These are phyloP conservation scores for Ascochyta clinopodiicola DNA, from an alignment of 2,329 filamentous ascomycete genomes.

Conservation along the genomic window DNA sequence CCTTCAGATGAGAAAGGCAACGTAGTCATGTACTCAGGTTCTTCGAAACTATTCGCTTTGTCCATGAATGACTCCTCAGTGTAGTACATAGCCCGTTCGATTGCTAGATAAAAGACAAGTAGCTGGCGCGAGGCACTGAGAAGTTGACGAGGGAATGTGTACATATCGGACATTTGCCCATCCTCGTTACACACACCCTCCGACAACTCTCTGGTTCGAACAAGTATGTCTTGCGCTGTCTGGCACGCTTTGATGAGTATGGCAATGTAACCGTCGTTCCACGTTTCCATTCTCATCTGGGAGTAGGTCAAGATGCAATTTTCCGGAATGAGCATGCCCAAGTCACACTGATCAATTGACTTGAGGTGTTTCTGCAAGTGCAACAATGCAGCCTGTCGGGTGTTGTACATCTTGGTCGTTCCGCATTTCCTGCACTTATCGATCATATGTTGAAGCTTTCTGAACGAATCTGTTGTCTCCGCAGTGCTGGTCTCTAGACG, in stretches of 20 bases:
- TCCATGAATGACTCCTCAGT: constrained; percentile 8
- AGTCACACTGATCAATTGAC: not conserved
- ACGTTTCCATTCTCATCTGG: constrained; percentile 30
- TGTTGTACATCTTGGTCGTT: constrained; percentile 10
- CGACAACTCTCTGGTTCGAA: constrained; percentile 28
- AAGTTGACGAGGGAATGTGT: constrained; percentile 33
- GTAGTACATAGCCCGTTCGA: constrained; percentile 34
- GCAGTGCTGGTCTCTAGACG: constrained; percentile 5
- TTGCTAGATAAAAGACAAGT: constrained; percentile 34
- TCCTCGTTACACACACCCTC: constrained; percentile 37
- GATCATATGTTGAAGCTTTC: constrained; percentile 19
- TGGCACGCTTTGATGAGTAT: constrained; percentile 27
- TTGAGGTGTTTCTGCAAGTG: constrained; percentile 32
- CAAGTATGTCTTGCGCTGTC: constrained; percentile 16
- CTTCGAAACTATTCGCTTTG: not conserved
- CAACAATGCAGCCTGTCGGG: constrained; percentile 25
- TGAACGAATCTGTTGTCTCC: not conserved
- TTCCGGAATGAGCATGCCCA: constrained; percentile 2
- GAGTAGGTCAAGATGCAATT: constrained; percentile 32
- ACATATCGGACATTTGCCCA: constrained; percentile 32
- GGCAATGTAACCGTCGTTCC: constrained; percentile 18
- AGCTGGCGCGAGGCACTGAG: constrained; percentile 30
- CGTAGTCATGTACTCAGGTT: not conserved
- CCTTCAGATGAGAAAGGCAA: constrained; percentile 20
- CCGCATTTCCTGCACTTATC: constrained; percentile 29